Evolutionary conservation across 371 early-diverging fungal species (phyloP).

Genomic region (Apophysomyces elegans): DNA sequence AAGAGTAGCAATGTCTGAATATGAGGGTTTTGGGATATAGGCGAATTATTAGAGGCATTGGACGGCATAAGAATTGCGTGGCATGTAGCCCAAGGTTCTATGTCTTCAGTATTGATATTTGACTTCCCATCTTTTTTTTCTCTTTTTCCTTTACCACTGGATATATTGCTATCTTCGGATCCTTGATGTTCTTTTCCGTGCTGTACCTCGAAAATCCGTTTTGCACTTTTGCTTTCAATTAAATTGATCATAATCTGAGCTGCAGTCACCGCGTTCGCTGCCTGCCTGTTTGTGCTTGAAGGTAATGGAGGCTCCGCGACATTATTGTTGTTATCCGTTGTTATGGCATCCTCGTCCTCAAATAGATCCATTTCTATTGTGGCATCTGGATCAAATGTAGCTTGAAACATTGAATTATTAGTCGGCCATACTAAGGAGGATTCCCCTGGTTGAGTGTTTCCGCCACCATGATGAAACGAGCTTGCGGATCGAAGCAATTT

Average conservation of each 20-base stretch:
- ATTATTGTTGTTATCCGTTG: conserved; percentile 4
- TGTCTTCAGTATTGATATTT: not conserved
- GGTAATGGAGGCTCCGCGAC: conserved; percentile 12
- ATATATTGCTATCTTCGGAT: conserved; percentile 4
- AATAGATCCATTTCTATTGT: conserved; percentile 42
- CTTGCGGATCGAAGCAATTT: conserved; percentile 11
- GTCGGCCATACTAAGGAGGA: conserved; percentile 11
- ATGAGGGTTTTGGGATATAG: conserved; percentile 30
- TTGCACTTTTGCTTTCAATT: conserved; percentile 43
- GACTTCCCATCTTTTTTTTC: not conserved
- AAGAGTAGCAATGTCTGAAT: conserved; percentile 40
- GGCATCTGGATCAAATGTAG: conserved; percentile 42
- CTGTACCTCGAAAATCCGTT: conserved; percentile 42
- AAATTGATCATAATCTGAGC: conserved; percentile 43
- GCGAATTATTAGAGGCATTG: conserved; percentile 9
- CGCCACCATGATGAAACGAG: conserved; percentile 15
- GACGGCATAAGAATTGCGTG: conserved; percentile 20
- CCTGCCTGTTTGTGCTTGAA: conserved; percentile 12
- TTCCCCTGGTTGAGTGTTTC: conserved; percentile 21
- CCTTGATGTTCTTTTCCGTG: conserved; percentile 27
- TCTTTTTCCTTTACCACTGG: conserved; percentile 6
- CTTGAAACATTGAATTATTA: conserved; percentile 18
- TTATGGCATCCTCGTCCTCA: conserved; percentile 23
- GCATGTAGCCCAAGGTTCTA: conserved; percentile 36
- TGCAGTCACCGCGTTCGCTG: conserved; percentile 34